Base-by-base conservation (phyloP, 768 basidiomycete genomes). In the Pleurotus eryngii region DNA sequence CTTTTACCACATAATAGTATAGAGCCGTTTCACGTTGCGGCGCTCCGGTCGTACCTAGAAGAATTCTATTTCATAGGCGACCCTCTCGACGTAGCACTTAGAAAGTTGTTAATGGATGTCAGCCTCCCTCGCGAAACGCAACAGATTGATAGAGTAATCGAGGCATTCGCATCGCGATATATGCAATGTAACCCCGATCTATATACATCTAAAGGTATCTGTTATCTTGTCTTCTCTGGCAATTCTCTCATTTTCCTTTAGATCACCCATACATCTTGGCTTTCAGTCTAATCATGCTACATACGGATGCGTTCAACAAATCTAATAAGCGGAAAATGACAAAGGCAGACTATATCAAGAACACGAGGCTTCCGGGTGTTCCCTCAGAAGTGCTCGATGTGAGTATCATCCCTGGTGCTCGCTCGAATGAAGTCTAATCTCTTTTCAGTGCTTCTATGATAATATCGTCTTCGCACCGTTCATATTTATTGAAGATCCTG, bases 321-420 rank as follows among this genome's bases (percentile, higher is more conserved):
- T 92, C 92, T 60, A 98, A 98, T 74, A 98, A 90, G 74, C 87
- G 86, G 53, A 98, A 98, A 75, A 99, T 99, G 97, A 85, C 89
- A 38, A 98, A 96, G 70, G 79, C 84, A 1, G 95, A 96, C 67
- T 99, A 98, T 67, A 77, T 98, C 65, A 90, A 85, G 74, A 99
- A 99, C 65, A 95, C 96, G 0, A 78, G 82, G 39, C 80, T 98
- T 59, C 90, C 94, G 6, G 95, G 95, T 3, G 81, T 96, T 38
- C 76, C 84, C 18, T 78, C 86, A 3, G 87, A 95, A 65, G 83
- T 97, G 24, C 78, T 99, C 54, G 94, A 95, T 67, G 95, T 96
- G 68, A 69, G 87, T 59, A 59, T 6, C 45, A 45, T 59, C 49
- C 45, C 22, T 46, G 42, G 15, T 6, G 24, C 18, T 26, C 2